phyloP scores from a whole-genome alignment of 1,139 yeast genomes.

The Casaregolazyma lundiana region DNA sequence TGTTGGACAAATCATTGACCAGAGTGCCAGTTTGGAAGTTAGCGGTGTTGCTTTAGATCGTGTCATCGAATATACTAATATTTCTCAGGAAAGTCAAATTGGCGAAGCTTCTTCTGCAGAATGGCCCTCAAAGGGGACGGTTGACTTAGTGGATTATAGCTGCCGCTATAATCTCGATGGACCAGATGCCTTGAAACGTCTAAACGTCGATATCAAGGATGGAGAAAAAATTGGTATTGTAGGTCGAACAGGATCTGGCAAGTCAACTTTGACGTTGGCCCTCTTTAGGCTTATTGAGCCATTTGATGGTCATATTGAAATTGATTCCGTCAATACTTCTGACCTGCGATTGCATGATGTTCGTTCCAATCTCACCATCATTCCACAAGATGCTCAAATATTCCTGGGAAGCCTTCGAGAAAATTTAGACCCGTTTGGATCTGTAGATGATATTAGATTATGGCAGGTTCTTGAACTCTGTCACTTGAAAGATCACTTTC shows the following conservation, averaged over 20 bases:
- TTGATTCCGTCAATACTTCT: slow-evolving; percentile 57
- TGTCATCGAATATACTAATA: slow-evolving; percentile 62
- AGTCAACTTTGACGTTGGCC: slow-evolving; percentile 65
- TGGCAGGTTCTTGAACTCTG: slow-evolving; percentile 76
- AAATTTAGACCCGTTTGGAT: slow-evolving; percentile 61
- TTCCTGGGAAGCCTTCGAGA: slow-evolving; percentile 62
- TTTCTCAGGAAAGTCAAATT: slow-evolving; percentile 48
- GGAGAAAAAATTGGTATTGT: slow-evolving; percentile 74
- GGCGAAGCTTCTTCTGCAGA: slow-evolving; percentile 36
- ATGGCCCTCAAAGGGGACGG: slow-evolving; percentile 65
- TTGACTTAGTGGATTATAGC: slow-evolving; percentile 53
- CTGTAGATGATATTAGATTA: slow-evolving; percentile 46
- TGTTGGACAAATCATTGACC: slow-evolving; percentile 57
- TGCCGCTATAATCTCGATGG: slow-evolving; percentile 57
- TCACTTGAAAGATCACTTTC: slow-evolving; percentile 72
- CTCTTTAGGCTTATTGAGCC: slow-evolving; percentile 70
- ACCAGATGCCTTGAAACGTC: slow-evolving; percentile 50
- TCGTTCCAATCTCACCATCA: slow-evolving; percentile 57
- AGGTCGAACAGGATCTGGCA: slow-evolving; percentile 87
- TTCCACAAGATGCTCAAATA: slow-evolving; percentile 73
- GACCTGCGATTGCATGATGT: slow-evolving; percentile 54
- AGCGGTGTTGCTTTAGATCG: slow-evolving; percentile 75
- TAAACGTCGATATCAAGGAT: slow-evolving; percentile 50
- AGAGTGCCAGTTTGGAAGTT: slow-evolving; percentile 69
- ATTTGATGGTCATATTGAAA: slow-evolving; percentile 46